Percentiles rank a stretch among this genome's conserved stretches.
phyloP scores from a whole-genome alignment of 2,329 filamentous ascomycete genomes.

The Pseudogymnoascus sp. region DNA sequence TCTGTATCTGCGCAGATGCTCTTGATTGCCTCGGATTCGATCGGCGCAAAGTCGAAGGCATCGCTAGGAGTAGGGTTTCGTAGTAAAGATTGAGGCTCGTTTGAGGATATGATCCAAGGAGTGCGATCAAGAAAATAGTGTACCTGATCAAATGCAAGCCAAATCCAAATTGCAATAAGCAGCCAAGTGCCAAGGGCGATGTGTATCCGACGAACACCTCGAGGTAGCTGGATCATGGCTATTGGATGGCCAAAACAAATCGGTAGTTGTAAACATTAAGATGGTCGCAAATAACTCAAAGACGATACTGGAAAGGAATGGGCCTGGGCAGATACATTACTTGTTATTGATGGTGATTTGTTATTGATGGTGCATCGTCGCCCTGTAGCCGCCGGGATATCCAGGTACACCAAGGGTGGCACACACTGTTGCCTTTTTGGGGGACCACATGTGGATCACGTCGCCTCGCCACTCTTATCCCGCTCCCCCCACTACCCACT shows the following conservation, averaged over 20 bases:
- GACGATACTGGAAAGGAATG: background rate
- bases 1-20: conserved; percentile 18
- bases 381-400: background rate
- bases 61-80: conserved; percentile 10
- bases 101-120: background rate
- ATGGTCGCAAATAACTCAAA: background rate
- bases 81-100: background rate
- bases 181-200: background rate
- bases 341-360: background rate
- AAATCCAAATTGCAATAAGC: background rate
- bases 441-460: no score
- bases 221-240: background rate
- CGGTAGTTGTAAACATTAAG: background rate
- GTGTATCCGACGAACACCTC: background rate
- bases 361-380: background rate
- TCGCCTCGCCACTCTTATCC: no score
- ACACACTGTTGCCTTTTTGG: no score
- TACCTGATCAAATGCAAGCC: background rate
- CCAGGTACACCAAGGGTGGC: no score
- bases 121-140: background rate
- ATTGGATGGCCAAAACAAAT: background rate
- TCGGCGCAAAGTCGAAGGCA: conserved; percentile 18
- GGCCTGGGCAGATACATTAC: background rate
- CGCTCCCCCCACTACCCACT: no score
- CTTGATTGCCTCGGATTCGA: conserved; percentile 19